Conservation (phyloP, 345 rosid species). For the Citrus glauca region DNA sequence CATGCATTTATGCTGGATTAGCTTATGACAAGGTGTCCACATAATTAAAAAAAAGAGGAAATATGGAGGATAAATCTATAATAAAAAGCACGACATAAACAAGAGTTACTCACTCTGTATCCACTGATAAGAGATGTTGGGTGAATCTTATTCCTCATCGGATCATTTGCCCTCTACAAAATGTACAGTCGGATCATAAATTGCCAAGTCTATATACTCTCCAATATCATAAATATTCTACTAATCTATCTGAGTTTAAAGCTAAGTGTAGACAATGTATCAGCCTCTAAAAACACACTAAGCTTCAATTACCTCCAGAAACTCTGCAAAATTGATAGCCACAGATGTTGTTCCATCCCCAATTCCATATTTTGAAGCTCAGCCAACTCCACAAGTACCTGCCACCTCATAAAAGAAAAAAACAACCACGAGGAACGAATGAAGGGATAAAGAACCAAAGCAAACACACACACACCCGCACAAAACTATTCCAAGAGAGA, state of each 20-base stretch:
- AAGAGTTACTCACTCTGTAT: constrained; percentile 52
- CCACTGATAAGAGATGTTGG: constrained; percentile 96
- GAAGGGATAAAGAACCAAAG: not conserved
- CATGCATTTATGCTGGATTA: not conserved
- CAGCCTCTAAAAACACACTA: not conserved
- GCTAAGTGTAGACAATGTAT: not conserved
- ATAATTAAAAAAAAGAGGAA: not conserved
- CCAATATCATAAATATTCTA: not conserved
- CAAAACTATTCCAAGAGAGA: too few relatives aligned
- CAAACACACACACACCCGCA: not conserved
- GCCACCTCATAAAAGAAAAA: constrained; percentile 9
- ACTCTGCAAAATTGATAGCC: constrained; percentile 85
- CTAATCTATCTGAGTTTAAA: not conserved
- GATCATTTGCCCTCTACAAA: constrained; percentile 89
- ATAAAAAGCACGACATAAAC: not conserved
- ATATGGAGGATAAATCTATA: not conserved
- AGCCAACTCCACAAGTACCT: constrained; percentile 98
- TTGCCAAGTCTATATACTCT: not conserved
- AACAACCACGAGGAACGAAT: not conserved
- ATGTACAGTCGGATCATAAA: not conserved
- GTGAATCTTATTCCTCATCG: constrained; percentile 94
- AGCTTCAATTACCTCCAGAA: constrained; percentile 55
- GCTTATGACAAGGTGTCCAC: constrained; percentile 21
- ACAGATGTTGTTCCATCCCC: constrained; percentile 97
- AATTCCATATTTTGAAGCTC: constrained; percentile 93